Base-by-base conservation (phyloP, 495 filamentous ascomycete species). In the Penicillium bovifimosum region DNA sequence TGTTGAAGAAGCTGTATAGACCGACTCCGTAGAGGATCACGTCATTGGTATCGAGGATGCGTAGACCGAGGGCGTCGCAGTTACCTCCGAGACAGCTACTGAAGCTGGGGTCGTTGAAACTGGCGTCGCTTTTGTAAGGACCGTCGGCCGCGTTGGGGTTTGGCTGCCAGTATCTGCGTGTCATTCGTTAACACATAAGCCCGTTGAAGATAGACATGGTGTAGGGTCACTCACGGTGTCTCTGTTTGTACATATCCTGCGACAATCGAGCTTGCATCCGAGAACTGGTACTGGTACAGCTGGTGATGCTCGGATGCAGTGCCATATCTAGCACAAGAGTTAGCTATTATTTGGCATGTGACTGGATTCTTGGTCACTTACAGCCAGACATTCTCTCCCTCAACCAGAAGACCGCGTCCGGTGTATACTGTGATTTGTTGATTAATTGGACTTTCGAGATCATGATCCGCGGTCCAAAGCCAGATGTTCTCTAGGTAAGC, bases 161-260 rank as follows among this genome's bases (percentile, higher is more conserved):
- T 5, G 86, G 85, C 65, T 86, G 82, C 62, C 83, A 90, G 76
- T 79, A 66, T 29, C 68, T 71, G 35, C 11, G 5, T 5, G 20
- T 24, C 13, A 24, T 40, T 9, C 27, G 31, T 47, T 31, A 46
- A 35, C 9, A 24, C 0, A 6, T 2, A 4, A 18, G 3, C 0
- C 1, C 11, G 27, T 20, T 17, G 1, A 17, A 29, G 0, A 39
- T 14, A n/a, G n/a, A n/a, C 13, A 41, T 8, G 3, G 0, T 5
- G 13, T 16, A 7, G 35, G 16, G 32, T 27, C 9, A 62, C 68
- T 59, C 43, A 71, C 47, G 86, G 87, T 1, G 90, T 90, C 68
- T 95, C 90, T 7, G 90, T 90, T 59, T 95, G 90, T 61, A 92
- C 84, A 65, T 86, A 80, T 16, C 86, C 85, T 64, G 82, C 83